phyloP scores from a whole-genome alignment of 352 stramenopile genomes.

The Phytopythium delawarense region DNA sequence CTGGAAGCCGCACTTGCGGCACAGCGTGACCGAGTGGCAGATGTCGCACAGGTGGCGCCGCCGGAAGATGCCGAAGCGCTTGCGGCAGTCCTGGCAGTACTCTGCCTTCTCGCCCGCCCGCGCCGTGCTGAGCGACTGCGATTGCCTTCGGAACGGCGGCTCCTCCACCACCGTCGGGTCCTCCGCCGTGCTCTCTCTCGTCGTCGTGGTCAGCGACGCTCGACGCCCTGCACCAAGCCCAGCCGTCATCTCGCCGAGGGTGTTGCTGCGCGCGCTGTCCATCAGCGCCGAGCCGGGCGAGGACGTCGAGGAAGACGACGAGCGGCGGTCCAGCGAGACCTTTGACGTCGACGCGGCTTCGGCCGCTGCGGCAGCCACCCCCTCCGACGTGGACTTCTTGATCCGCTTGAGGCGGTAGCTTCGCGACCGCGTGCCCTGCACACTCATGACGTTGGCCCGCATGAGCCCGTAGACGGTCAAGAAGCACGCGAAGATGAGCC shows the following conservation, averaged over 20 bases:
- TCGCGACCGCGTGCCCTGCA: constrained; percentile 46
- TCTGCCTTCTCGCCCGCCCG: constrained; percentile 22
- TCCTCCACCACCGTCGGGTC: neutral
- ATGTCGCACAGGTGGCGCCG: constrained; percentile 50
- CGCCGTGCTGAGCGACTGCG: constrained; percentile 13
- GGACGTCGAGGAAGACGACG: constrained; percentile 29
- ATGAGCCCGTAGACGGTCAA: constrained; percentile 52
- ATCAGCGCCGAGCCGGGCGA: constrained; percentile 21
- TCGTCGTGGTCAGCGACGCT: constrained; percentile 4
- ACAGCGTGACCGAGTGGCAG: constrained; percentile 48
- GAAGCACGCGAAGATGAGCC: constrained; percentile 50
- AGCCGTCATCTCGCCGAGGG: constrained; percentile 10
- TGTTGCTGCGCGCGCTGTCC: constrained; percentile 23
- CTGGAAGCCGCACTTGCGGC: constrained; percentile 52
- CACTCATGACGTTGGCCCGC: constrained; percentile 42
- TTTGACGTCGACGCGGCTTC: constrained; percentile 10
- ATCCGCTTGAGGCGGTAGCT: constrained; percentile 47
- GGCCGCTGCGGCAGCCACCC: constrained; percentile 1
- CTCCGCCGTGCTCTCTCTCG: constrained; percentile 6
- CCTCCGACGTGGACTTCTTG: constrained; percentile 35
- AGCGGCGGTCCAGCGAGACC: constrained; percentile 13
- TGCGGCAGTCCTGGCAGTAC: constrained; percentile 44
- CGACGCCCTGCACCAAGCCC: neutral
- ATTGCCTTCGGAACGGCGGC: constrained; percentile 19
- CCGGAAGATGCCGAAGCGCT: constrained; percentile 64